These are phyloP conservation scores for Halophytophthora batemanensis DNA, from an alignment of 352 stramenopile species.

Conservation along the genomic window DNA sequence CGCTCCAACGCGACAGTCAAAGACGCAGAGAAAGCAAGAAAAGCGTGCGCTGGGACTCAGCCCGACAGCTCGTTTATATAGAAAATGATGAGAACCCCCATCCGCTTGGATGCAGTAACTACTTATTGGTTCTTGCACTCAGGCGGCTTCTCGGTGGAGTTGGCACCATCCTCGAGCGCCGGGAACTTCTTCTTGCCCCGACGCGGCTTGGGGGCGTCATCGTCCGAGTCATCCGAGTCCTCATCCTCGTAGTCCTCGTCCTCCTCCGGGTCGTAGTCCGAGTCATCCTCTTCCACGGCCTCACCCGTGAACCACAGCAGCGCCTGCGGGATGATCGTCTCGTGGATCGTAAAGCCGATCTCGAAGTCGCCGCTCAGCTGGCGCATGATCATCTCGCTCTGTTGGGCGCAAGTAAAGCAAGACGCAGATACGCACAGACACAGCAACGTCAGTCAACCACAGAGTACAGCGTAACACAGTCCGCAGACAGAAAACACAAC, in stretches of 20 bases:
- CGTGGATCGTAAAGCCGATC: conserved; percentile 85
- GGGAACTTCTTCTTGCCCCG: conserved; percentile 77
- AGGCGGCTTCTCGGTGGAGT: conserved; percentile 78
- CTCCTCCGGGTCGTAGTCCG: conserved; percentile 80
- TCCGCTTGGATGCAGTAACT: conserved; percentile 21
- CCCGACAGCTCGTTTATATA: background rate
- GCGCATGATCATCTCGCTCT: conserved; percentile 86
- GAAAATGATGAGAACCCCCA: background rate
- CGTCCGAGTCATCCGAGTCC: conserved; percentile 57
- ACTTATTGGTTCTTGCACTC: conserved; percentile 90
- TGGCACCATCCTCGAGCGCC: conserved; percentile 50
- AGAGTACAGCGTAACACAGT: conserved; percentile 4
- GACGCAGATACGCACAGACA: conserved; percentile 9
- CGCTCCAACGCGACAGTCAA: too few relatives aligned
- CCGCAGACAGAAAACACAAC: conserved; percentile 30
- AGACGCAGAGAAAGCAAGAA: too few relatives aligned
- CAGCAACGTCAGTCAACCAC: conserved; percentile 6
- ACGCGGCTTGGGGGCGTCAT: conserved; percentile 47
- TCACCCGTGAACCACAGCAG: conserved; percentile 87
- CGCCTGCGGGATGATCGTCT: conserved; percentile 85
- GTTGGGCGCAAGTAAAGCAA: conserved; percentile 1
- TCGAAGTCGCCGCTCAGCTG: conserved; percentile 83
- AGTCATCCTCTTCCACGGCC: conserved; percentile 71
- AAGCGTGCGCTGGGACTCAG: background rate
- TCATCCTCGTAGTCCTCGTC: conserved; percentile 62